Evolutionary conservation across 768 basidiomycete species (phyloP).

Genomic region (Podaxis rugospora): DNA sequence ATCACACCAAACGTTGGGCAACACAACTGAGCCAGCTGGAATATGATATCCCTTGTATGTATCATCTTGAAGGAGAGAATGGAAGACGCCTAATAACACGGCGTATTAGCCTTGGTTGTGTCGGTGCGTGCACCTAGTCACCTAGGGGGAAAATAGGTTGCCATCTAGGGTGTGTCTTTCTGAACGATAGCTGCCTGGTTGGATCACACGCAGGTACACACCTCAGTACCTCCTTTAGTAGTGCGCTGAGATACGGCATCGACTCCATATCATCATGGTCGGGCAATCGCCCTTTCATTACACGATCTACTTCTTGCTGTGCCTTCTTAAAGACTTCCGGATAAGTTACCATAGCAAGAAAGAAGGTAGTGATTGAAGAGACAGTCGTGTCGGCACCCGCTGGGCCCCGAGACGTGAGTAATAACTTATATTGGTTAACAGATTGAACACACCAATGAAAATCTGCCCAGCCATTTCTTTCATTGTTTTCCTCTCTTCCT

Average conservation of each 20-base stretch:
- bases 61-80: constrained; percentile 10
- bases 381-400: constrained; percentile 12
- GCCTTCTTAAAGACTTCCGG: constrained; percentile 33
- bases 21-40: constrained; percentile 6
- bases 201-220: constrained; percentile 14
- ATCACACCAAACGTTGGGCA: constrained; percentile 11
- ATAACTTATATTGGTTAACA: not conserved
- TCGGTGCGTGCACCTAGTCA: not conserved
- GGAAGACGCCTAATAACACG: constrained; percentile 26
- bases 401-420: not conserved
- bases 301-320: constrained; percentile 33
- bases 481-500: constrained; percentile 9
- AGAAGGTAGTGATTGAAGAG: constrained; percentile 9
- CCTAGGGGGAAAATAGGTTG: constrained; percentile 1
- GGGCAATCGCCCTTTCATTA: constrained; percentile 19
- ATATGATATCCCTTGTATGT: constrained; percentile 15
- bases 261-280: constrained; percentile 15
- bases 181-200: not conserved
- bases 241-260: constrained; percentile 17
- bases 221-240: constrained; percentile 19
- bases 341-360: constrained; percentile 15
- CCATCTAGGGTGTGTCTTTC: not conserved
- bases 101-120: constrained; percentile 22
- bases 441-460: constrained; percentile 15
- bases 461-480: constrained; percentile 16